Evolutionary conservation across 2,329 filamentous ascomycete genomes (phyloP).

Genomic region (Phialocephala sp.): DNA sequence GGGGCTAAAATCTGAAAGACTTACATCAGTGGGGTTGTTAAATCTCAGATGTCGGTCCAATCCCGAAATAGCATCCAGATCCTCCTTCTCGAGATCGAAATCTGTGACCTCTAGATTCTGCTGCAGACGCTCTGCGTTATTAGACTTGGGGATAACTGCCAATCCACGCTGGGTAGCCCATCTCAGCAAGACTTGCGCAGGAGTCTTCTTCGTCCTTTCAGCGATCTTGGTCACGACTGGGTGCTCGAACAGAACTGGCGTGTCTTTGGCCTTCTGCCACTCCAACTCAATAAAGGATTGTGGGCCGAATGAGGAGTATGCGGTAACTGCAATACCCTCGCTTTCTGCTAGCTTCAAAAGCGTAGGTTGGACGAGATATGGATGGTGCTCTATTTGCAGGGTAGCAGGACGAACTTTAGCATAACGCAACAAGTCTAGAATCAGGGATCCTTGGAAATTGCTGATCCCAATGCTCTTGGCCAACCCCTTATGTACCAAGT

Average conservation of each 20-base stretch:
- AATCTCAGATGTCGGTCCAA: slow-evolving; percentile 74
- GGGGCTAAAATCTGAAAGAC: slow-evolving; percentile 43
- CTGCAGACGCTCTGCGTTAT: slow-evolving; percentile 58
- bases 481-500: slow-evolving; percentile 70
- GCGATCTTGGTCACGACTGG: slow-evolving; percentile 68
- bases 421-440: slow-evolving; percentile 82
- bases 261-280: slow-evolving; percentile 69
- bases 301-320: slow-evolving; percentile 85
- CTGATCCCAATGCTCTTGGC: slow-evolving; percentile 77
- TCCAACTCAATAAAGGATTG: slow-evolving; percentile 79
- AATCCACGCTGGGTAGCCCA: slow-evolving; percentile 86
- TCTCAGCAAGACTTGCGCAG: slow-evolving; percentile 81
- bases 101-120: slow-evolving; percentile 71
- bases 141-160: slow-evolving; percentile 83
- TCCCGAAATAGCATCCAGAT: slow-evolving; percentile 69
- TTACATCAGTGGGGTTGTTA: slow-evolving; percentile 76
- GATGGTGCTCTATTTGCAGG: slow-evolving; percentile 90
- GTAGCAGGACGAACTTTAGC: slow-evolving; percentile 75
- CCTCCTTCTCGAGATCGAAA: slow-evolving; percentile 69
- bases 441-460: slow-evolving; percentile 80
- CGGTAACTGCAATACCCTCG: slow-evolving; percentile 76
- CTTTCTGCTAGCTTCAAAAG: slow-evolving; percentile 72
- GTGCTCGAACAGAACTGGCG: slow-evolving; percentile 74
- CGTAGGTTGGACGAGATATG: slow-evolving; percentile 78
- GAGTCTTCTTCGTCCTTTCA: slow-evolving; percentile 71